A percentile compares a stretch with the other conserved stretches of the same genome.
Evolutionary conservation across 257 asterid species (phyloP).

Genomic region (Salvia hispanica): DNA sequence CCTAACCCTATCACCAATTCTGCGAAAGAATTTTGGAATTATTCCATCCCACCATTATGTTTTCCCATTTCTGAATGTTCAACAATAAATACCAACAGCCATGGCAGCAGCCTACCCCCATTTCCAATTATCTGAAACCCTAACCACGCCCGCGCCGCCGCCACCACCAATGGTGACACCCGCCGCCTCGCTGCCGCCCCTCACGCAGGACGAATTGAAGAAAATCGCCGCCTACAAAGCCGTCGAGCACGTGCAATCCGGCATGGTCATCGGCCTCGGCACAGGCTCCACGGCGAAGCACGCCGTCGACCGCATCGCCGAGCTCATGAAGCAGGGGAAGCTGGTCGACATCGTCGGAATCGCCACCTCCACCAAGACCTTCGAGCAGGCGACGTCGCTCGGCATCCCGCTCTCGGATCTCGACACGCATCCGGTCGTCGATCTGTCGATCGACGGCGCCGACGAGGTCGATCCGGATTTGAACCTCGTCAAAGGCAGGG

Average conservation of each 20-base stretch:
- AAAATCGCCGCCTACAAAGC: slow-evolving; percentile 67
- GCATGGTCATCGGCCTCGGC: slow-evolving; percentile 66
- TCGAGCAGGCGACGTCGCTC: slow-evolving; percentile 55
- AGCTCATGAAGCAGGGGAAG: slow-evolving; percentile 46
- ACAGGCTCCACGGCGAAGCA: slow-evolving; percentile 71
- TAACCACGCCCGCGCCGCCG: slow-evolving; percentile 20
- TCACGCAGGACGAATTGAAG: slow-evolving; percentile 61
- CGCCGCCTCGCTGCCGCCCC: slow-evolving; percentile 29
- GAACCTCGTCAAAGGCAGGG: slow-evolving; percentile 73
- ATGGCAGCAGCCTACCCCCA: slow-evolving; percentile 63
- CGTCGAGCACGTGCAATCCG: slow-evolving; percentile 60
- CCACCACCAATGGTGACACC: slow-evolving; percentile 42
- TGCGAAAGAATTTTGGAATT: neutral
- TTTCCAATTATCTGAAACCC: slow-evolving; percentile 33
- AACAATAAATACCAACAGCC: slow-evolving; percentile 9
- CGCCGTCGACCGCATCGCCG: slow-evolving; percentile 62
- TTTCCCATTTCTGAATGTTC: neutral
- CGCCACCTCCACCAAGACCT: slow-evolving; percentile 53
- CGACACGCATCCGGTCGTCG: slow-evolving; percentile 56
- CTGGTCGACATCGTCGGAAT: slow-evolving; percentile 51
- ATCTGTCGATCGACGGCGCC: slow-evolving; percentile 71
- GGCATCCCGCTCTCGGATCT: slow-evolving; percentile 70
- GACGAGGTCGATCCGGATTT: slow-evolving; percentile 65
- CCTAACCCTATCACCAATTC: slow-evolving; percentile 21
- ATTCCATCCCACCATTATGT: neutral